Conservation (phyloP, 2,329 filamentous ascomycete genomes). For the Colletotrichum cereale region DNA sequence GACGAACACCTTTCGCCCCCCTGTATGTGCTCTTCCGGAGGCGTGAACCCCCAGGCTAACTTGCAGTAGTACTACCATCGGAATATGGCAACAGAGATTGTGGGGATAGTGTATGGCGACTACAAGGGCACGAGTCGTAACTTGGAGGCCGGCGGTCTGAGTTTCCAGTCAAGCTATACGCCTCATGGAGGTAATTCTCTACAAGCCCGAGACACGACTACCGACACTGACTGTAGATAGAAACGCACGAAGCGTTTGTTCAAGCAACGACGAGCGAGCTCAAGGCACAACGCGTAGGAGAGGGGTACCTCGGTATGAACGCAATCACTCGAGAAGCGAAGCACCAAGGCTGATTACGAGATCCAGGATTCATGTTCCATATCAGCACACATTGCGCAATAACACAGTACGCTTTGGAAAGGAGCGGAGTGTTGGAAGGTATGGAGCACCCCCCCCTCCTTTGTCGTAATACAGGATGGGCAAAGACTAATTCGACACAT, state of each 20-base stretch:
- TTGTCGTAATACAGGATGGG: neutral
- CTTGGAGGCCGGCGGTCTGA: conserved; percentile 47
- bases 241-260: conserved; percentile 44
- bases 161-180: conserved; percentile 48
- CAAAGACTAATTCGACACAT: conserved; percentile 3
- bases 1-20: conserved; percentile 68
- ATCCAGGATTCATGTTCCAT: conserved; percentile 47
- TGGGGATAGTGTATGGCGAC: conserved; percentile 56
- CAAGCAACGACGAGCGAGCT: conserved; percentile 42
- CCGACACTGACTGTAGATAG: conserved; percentile 10
- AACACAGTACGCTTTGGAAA: conserved; percentile 43
- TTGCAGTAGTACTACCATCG: conserved; percentile 65
- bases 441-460: neutral
- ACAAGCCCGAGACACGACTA: conserved; percentile 22
- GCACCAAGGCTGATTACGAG: conserved; percentile 49
- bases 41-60: conserved; percentile 2
- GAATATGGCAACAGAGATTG: conserved; percentile 65
- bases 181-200: conserved; percentile 44
- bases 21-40: conserved; percentile 43
- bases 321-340: neutral
- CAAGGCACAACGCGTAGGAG: conserved; percentile 41
- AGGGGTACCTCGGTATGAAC: conserved; percentile 43
- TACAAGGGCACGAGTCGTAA: conserved; percentile 47
- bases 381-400: conserved; percentile 44
- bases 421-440: conserved; percentile 41